These are phyloP conservation scores for Flaveria robusta DNA, from an alignment of 129 eudicot species.

Conservation along the genomic window DNA sequence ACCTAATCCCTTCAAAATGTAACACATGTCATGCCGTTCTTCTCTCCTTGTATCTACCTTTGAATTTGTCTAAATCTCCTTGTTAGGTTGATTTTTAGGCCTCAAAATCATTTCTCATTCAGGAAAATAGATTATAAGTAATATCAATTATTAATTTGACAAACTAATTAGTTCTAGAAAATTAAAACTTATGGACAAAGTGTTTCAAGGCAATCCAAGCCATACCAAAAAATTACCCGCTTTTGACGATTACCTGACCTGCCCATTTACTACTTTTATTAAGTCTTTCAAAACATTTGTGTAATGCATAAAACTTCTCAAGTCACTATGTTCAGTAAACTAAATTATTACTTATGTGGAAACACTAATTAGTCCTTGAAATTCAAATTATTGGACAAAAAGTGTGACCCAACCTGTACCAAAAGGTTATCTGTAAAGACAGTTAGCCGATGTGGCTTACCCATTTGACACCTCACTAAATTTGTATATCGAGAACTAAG, in stretches of 20 bases:
- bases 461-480: neutral
- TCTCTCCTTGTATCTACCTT: too few species aligned
- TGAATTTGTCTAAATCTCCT: slow-evolving; percentile 40
- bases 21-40: neutral
- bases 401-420: neutral
- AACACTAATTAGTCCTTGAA: neutral
- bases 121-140: neutral
- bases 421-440: neutral
- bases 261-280: neutral
- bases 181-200: neutral
- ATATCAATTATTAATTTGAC: neutral
- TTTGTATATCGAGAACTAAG: neutral
- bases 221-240: neutral
- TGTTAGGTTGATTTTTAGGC: slow-evolving; percentile 39
- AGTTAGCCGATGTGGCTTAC: neutral
- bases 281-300: neutral
- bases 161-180: neutral
- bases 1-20: neutral
- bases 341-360: neutral
- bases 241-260: neutral
- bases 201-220: neutral
- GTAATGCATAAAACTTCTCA: neutral
- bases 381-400: neutral
- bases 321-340: neutral
- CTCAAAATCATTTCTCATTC: neutral